Evolutionary conservation across 768 basidiomycete species (phyloP), one percentile per base, ranked within the genome.

Genomic region (Lactarius vividus): DNA sequence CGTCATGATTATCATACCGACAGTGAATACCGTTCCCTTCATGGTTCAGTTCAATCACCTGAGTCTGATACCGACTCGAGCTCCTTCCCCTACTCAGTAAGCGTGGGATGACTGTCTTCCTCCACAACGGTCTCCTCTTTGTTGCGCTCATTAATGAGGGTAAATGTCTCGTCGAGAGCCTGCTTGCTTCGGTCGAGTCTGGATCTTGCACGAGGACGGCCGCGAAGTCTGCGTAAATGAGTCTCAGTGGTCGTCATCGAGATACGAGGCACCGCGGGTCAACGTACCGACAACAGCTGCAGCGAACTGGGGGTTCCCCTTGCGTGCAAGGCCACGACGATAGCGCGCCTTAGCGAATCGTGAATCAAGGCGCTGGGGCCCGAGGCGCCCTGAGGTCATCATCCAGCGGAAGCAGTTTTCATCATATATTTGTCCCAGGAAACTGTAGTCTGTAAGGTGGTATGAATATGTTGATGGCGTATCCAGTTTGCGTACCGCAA

Each of bases 1-100:
- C 82, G n/a, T 78, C 75, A 63, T 81, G 84, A 63, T 87, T 87
- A 70, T 86, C 85, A 70, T 82, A 83, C 52, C 81, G 77, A 72
- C 85, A 87, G 0, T 84, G 80, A 3, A 79, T 75, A 2, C 80
- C 79, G 58, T 84, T 85, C 5, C 85, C 85, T 1, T 70, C 71
- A 64, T 85, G 84, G 46, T 77, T 74, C 65, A n/a, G n/a, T n/a
- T n/a, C 77, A 84, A 69, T 86, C 85, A 57, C 82, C 84, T 10
- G 82, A 82, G 71, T 85, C 85, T 0, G 82, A 84, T 9, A 79
- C 75, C 1, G 79, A 79, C 11, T 77, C 79, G 52, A 79, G 72
- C 26, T 80, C 80, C 3, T 75, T 39, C 37, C 64, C 8, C 2
- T 77, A 74, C 3, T 78, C 78, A 1, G 72, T 71, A 8, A 64